Base-by-base conservation (phyloP, 177 flowering plant species). In the Vitis hybrid region DNA sequence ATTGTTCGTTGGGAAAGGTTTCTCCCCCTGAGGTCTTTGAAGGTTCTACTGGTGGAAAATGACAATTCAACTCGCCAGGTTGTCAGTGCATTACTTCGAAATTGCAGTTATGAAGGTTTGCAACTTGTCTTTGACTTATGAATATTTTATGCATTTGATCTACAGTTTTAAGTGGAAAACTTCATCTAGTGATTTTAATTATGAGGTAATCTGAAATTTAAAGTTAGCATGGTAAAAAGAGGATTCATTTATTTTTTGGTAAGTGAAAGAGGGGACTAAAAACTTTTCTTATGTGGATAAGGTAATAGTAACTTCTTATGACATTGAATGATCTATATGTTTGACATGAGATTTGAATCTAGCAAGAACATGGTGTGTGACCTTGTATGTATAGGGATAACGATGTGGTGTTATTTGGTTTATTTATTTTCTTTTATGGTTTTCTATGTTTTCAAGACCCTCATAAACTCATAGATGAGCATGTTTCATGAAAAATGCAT, bases 31-130 rank as follows among this genome's bases (percentile, higher is more conserved):
- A 72, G 77, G 66, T 71, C 80, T 57, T 74, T 85, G 21, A 82
- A 80, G 73, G 91, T 87, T 70, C 74, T 87, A 49, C 80, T 87
- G 34, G 91, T 85, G 30, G 91, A 87, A 76, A 74, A 68, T 56
- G 91, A 87, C 65, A 84, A 82, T 67, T 82, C 87, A 3, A 87
- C 91, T 2, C 77, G 91, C 23, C 91, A 87, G 54, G 78, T 87
- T 62, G 87, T 87, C 48, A 70, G 82, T 63, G 87, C 87, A 45
- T 68, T 87, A 34, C 86, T 87, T 30, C 70, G 84, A 45, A 87
- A 87, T 65, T 87, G 91, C 75, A 76, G 84, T 52, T 87, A 87
- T 67, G 83, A 82, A 78, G 90, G 90, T 83, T 23, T 30, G 76
- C 51, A n/a, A 50, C 34, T 48, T 39, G n/a, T 56, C 61, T 30